Percentiles rank a stretch among this genome's conserved stretches.
phyloP scores from a whole-genome alignment of 495 filamentous ascomycete genomes.

The Xylaria longipes region DNA sequence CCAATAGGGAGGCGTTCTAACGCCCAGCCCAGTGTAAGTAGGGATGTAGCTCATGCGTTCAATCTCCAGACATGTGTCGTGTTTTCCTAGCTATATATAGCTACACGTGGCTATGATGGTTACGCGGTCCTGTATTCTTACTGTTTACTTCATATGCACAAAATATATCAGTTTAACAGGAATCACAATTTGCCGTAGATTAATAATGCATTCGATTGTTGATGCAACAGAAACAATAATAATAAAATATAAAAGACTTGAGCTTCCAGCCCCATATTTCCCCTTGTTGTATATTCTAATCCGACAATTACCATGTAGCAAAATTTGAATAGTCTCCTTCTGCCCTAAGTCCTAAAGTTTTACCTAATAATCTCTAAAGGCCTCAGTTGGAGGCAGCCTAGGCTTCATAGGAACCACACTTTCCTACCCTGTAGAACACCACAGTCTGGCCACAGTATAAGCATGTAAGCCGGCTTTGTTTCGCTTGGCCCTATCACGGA shows the following conservation, averaged over 20 bases:
- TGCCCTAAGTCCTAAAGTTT: background rate
- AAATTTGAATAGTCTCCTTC: background rate
- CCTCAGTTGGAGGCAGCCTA: background rate
- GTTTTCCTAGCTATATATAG: conserved; percentile 2
- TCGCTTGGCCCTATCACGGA: background rate
- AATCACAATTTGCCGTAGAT: background rate
- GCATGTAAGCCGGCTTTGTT: background rate
- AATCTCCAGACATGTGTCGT: background rate
- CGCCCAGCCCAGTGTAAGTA: background rate
- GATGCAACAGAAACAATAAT: background rate
- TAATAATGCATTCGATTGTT: background rate
- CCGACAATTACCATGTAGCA: background rate
- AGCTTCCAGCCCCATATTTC: background rate
- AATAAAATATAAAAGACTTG: background rate
- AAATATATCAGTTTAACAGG: background rate
- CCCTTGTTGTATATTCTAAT: background rate
- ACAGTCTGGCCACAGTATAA: background rate
- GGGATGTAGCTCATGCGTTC: background rate
- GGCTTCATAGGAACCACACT: background rate
- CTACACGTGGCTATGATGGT: background rate
- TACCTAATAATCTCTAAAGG: background rate
- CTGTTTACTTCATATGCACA: background rate
- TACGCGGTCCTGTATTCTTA: background rate
- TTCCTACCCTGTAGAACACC: background rate
- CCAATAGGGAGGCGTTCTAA: background rate